Conservation (phyloP, 2,329 filamentous ascomycete genomes). For the Penicillium griseofulvum region DNA sequence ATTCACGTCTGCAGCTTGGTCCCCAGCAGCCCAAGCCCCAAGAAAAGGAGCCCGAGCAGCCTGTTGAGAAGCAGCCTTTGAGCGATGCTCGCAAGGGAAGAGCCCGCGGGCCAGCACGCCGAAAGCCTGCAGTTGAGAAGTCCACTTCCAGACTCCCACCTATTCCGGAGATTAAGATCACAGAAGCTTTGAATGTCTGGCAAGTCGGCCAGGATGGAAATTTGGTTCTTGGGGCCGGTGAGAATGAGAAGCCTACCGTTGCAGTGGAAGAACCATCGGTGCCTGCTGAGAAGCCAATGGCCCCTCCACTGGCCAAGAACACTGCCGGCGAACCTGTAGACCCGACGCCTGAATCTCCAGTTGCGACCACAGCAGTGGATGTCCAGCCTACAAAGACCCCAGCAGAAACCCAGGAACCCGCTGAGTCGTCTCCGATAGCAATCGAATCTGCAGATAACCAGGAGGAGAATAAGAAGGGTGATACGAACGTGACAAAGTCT, state of each 20-base stretch:
- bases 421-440: neutral
- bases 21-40: constrained; percentile 76
- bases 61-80: constrained; percentile 73
- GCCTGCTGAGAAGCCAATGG: constrained; percentile 22
- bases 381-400: constrained; percentile 3
- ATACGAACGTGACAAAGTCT: neutral
- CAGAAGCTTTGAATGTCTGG: constrained; percentile 44
- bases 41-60: constrained; percentile 60
- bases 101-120: constrained; percentile 79
- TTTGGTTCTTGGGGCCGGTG: constrained; percentile 29
- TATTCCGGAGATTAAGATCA: constrained; percentile 40
- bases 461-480: neutral
- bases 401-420: neutral
- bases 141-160: constrained; percentile 41
- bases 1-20: constrained; percentile 81
- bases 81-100: constrained; percentile 85
- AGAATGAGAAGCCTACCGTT: constrained; percentile 15
- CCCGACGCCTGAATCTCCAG: constrained; percentile 20
- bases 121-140: constrained; percentile 63
- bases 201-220: constrained; percentile 35
- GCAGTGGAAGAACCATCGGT: constrained; percentile 5
- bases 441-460: neutral
- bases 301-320: constrained; percentile 35
- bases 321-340: constrained; percentile 36
- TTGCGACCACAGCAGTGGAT: neutral